Percentiles rank a stretch among this genome's conserved stretches.
Conservation (phyloP, 2,329 filamentous ascomycete species). For the Nakataea oryzae region DNA sequence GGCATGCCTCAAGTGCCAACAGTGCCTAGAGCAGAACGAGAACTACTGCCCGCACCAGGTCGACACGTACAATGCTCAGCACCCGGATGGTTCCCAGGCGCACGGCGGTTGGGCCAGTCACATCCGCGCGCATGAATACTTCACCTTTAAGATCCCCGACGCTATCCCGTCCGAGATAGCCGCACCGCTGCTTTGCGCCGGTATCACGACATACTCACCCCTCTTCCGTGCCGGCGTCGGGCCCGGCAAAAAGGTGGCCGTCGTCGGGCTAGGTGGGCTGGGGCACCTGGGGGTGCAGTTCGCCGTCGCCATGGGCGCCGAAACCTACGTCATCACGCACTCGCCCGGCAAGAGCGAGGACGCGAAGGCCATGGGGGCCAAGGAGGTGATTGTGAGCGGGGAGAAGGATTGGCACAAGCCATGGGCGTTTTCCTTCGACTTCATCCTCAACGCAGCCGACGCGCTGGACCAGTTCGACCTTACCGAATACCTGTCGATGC, state of each 20-base stretch:
- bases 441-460: slow-evolving; percentile 39
- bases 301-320: slow-evolving; percentile 40
- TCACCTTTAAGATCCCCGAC: slow-evolving; percentile 50
- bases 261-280: slow-evolving; percentile 28
- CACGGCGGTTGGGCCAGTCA: slow-evolving; percentile 54
- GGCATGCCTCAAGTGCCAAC: slow-evolving; percentile 40
- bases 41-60: slow-evolving; percentile 37
- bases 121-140: slow-evolving; percentile 42
- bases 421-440: slow-evolving; percentile 38
- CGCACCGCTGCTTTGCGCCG: slow-evolving; percentile 53
- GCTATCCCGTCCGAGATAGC: slow-evolving; percentile 34
- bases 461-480: slow-evolving; percentile 44
- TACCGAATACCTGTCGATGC: slow-evolving; percentile 34
- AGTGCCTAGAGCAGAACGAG: slow-evolving; percentile 36
- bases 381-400: slow-evolving; percentile 37
- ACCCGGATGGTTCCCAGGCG: slow-evolving; percentile 46
- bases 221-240: slow-evolving; percentile 24
- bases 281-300: slow-evolving; percentile 35
- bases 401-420: slow-evolving; percentile 49
- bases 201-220: slow-evolving; percentile 32
- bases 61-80: slow-evolving; percentile 44
- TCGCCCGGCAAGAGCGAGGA: slow-evolving; percentile 47
- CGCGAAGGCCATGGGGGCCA: slow-evolving; percentile 51
- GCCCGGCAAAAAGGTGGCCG: slow-evolving; percentile 26
- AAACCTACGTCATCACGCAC: slow-evolving; percentile 55